Base-by-base conservation (phyloP, 352 stramenopile species). In the Pythium pyrilobum region DNA sequence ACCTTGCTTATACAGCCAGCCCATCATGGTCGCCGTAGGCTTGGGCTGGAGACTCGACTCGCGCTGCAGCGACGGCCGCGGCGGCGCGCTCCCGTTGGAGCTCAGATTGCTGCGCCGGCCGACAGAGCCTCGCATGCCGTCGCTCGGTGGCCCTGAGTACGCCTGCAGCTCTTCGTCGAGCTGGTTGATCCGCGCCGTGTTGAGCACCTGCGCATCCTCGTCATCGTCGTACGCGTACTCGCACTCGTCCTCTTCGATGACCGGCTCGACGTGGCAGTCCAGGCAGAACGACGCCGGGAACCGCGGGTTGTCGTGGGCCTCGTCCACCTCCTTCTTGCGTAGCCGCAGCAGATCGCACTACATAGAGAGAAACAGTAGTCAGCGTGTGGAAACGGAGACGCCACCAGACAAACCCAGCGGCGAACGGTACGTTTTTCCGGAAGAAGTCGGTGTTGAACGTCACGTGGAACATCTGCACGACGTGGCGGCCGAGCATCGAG, bases 391-490 rank as follows among this genome's bases (percentile, higher is more conserved):
- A n/a, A n/a, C n/a, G n/a, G n/a, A n/a, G n/a, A n/a, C 29, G 29
- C 12, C 29, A 34, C 12, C 29, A 7, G 12, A 34, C 12, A 7
- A 7, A 34, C 7, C 29, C 29, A 34, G 29, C 7, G 12, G 7
- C 7, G 29, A n/a, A 44, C 31, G 34, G n/a, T 69, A 89, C 78
- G 36, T 80, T 65, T 42, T 82, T 81, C 47, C 79, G 78, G 40
- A 89, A 77, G 54, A 91, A 90, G 42, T 89, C 81, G 2, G 82
- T 92, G 55, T 90, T 83, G 50, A 92, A 88, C 12, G 77, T 89
- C 39, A 92, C 81, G 66, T 92, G 82, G 61, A 90, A 91, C 74
- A 92, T 88, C 52, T 88, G 85, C 38, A 84, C 72, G 48, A 89
- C 80, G 64, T 90, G 75, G 57, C 87, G 89, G 25, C 80, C 80